Evolutionary conservation across 1,139 yeast species (phyloP).

Genomic region (Kodamaea sp.): DNA sequence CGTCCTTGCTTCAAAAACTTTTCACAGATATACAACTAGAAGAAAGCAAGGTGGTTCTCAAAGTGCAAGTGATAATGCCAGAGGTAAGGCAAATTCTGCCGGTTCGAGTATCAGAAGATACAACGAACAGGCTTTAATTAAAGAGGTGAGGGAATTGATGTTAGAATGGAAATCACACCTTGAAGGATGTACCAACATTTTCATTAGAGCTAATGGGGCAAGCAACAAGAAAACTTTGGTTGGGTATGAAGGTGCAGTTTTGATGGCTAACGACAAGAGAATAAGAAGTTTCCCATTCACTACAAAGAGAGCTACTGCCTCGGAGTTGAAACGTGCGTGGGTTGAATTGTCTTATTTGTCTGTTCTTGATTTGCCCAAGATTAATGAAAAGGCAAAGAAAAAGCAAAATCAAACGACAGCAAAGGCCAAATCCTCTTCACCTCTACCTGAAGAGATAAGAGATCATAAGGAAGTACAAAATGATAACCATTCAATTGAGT

Average conservation of each 20-base stretch:
- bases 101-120: slow-evolving; percentile 88
- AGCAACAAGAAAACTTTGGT: slow-evolving; percentile 61
- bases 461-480: slow-evolving; percentile 30
- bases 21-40: slow-evolving; percentile 93
- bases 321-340: slow-evolving; percentile 86
- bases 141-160: slow-evolving; percentile 70
- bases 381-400: slow-evolving; percentile 29
- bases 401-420: slow-evolving; percentile 8
- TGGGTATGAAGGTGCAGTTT: slow-evolving; percentile 58
- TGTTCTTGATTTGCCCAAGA: slow-evolving; percentile 53
- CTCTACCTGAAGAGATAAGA: slow-evolving; percentile 20
- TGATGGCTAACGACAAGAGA: slow-evolving; percentile 51
- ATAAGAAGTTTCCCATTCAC: slow-evolving; percentile 78
- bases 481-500: slow-evolving; percentile 50
- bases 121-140: slow-evolving; percentile 78
- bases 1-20: slow-evolving; percentile 73
- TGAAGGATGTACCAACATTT: slow-evolving; percentile 63
- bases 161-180: slow-evolving; percentile 61
- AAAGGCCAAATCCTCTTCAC: slow-evolving; percentile 1
- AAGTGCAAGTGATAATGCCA: slow-evolving; percentile 84
- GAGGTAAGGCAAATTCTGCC: slow-evolving; percentile 95
- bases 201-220: slow-evolving; percentile 78
- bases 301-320: slow-evolving; percentile 80
- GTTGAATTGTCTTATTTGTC: slow-evolving; percentile 62
- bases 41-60: slow-evolving; percentile 98